Conservation (phyloP, 257 asterid genomes). For the Linaria vulgaris region DNA sequence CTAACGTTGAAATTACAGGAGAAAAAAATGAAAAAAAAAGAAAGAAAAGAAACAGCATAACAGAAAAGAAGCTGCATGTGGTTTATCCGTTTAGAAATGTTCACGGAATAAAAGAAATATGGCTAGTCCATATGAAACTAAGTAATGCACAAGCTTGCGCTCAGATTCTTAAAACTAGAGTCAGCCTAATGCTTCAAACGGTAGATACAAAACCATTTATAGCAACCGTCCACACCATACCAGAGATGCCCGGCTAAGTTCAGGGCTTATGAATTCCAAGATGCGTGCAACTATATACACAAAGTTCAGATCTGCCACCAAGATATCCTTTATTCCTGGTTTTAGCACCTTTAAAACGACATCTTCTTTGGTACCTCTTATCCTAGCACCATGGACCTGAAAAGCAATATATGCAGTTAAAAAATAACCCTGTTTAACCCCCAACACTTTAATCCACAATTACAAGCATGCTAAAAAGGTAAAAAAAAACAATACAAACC, state of each 20-base stretch:
- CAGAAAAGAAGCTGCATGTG: not conserved
- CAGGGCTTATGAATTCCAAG: constrained; percentile 96
- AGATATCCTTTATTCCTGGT: constrained; percentile 89
- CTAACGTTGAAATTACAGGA: not conserved
- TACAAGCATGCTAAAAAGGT: not conserved
- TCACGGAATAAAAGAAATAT: not conserved
- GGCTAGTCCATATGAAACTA: not conserved
- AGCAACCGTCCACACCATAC: constrained; percentile 41
- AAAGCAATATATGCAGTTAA: constrained; percentile 30
- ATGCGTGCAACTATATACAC: constrained; percentile 85
- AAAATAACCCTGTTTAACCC: constrained; percentile 11
- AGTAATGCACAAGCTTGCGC: not conserved
- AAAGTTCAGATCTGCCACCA: constrained; percentile 93
- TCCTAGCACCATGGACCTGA: constrained; percentile 95
- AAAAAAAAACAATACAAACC: constrained; percentile 39
- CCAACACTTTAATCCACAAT: not conserved
- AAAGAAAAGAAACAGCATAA: not conserved
- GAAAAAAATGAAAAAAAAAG: not conserved
- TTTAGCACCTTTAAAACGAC: constrained; percentile 95
- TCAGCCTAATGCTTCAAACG: constrained; percentile 4
- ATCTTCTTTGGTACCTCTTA: constrained; percentile 78
- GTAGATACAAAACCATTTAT: constrained; percentile 5
- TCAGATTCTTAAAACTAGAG: not conserved
- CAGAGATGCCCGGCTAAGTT: constrained; percentile 92
- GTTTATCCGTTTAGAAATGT: no score